These are phyloP conservation scores for Tolypocladium paradoxum DNA, from an alignment of 2,329 filamentous ascomycete genomes.

Conservation along the genomic window DNA sequence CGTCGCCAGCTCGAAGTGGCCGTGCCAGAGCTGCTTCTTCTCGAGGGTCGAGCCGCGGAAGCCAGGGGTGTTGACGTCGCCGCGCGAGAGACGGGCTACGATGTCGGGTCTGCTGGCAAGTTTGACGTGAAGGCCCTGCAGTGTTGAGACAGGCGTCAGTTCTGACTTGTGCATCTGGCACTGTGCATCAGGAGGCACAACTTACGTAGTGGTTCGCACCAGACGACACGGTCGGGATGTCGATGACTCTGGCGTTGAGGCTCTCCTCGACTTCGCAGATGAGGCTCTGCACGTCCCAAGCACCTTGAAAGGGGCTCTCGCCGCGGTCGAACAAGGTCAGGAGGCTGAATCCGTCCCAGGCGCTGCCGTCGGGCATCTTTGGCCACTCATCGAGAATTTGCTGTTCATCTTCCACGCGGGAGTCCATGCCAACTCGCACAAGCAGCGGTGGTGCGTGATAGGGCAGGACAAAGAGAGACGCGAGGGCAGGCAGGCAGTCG, in stretches of 20 bases:
- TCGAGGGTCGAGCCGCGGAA: neutral
- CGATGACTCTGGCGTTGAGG: constrained; percentile 9
- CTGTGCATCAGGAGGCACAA: neutral
- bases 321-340: neutral
- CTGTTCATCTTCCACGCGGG: neutral
- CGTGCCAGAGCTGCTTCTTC: neutral
- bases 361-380: constrained; percentile 1
- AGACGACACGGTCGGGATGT: constrained; percentile 11
- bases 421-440: neutral
- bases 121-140: constrained; percentile 3
- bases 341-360: constrained; percentile 6
- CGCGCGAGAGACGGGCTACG: constrained; percentile 5
- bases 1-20: constrained; percentile 5
- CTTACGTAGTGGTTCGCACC: constrained; percentile 17
- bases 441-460: neutral
- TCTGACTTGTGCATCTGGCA: neutral
- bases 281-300: constrained; percentile 14
- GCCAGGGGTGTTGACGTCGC: constrained; percentile 2
- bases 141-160: constrained; percentile 1
- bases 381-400: constrained; percentile 5
- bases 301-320: constrained; percentile 13
- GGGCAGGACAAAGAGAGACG: neutral
- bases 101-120: neutral
- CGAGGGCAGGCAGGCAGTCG: neutral
- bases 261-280: constrained; percentile 15